Evolutionary conservation across 2,329 filamentous ascomycete species (phyloP).

Genomic region (Chaetothyriales sp.): DNA sequence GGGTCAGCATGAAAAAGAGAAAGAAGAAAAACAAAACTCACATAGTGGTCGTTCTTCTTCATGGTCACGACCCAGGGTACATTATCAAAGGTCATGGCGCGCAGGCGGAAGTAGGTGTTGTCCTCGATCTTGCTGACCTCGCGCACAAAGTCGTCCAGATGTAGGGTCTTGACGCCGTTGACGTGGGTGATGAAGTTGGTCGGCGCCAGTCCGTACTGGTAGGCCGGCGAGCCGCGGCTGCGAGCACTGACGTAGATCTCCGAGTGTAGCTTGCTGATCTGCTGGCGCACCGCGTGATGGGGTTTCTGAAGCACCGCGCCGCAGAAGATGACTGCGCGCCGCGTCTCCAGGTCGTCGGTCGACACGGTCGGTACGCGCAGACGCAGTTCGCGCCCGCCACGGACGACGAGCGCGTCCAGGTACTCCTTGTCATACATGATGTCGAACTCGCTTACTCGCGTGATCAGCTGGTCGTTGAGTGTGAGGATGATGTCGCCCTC

Average conservation of each 20-base stretch:
- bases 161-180: conserved; percentile 71
- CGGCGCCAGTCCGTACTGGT: conserved; percentile 80
- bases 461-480: conserved; percentile 82
- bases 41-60: conserved; percentile 99
- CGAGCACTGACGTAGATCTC: conserved; percentile 91
- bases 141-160: conserved; percentile 63
- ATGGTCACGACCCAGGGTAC: conserved; percentile 99
- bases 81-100: conserved; percentile 96
- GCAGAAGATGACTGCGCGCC: conserved; percentile 85
- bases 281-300: conserved; percentile 90
- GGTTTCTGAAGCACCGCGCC: conserved; percentile 85
- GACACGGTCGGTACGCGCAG: conserved; percentile 71
- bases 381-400: conserved; percentile 63
- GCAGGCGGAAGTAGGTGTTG: conserved; percentile 94
- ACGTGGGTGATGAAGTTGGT: conserved; percentile 97
- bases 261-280: conserved; percentile 90
- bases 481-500: conserved; percentile 90
- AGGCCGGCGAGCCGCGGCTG: conserved; percentile 66
- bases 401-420: conserved; percentile 72
- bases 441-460: conserved; percentile 80
- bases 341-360: conserved; percentile 81
- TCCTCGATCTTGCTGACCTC: conserved; percentile 80
- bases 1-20: conserved; percentile 4
- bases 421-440: conserved; percentile 84
- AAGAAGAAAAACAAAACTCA: conserved; percentile 19